A percentile compares a stretch with the other conserved stretches of the same genome.
phyloP scores from a whole-genome alignment of 495 filamentous ascomycete genomes.

The Xylaria cubensis region DNA sequence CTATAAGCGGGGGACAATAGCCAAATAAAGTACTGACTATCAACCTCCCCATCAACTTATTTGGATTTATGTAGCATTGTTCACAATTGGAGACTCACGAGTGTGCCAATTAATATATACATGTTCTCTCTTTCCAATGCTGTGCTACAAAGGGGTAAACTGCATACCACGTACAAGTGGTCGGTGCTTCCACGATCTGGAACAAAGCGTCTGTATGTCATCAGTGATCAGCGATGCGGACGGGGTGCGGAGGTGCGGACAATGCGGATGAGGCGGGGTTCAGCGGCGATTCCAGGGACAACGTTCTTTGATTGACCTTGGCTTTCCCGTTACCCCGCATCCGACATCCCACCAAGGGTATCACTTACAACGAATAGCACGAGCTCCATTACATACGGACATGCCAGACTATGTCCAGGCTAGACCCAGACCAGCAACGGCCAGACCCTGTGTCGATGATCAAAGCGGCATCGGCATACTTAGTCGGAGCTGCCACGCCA shows the following conservation, averaged over 20 bases:
- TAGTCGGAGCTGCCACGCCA: not conserved
- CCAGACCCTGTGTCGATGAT: not conserved
- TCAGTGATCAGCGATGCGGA: not conserved
- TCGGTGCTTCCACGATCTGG: not conserved
- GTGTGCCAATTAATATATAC: not conserved
- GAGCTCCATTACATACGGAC: not conserved
- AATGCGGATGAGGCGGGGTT: conserved; percentile 4
- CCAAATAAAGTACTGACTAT: not conserved
- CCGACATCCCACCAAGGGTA: not conserved
- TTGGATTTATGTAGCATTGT: not conserved
- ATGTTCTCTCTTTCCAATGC: not conserved
- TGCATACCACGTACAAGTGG: not conserved
- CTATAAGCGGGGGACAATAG: not conserved
- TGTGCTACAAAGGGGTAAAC: not conserved
- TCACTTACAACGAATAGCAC: conserved; percentile 8
- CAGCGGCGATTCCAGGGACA: not conserved
- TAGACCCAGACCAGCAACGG: not conserved
- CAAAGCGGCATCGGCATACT: conserved; percentile 3
- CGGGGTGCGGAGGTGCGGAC: not conserved
- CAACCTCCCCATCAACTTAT: too few species aligned
- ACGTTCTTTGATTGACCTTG: not conserved
- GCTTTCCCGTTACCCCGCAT: conserved; percentile 8
- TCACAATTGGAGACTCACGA: not conserved
- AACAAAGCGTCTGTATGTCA: not conserved
- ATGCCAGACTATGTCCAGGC: not conserved